Evolutionary conservation across 2,329 filamentous ascomycete genomes (phyloP), one percentile per base, ranked within the genome.

Genomic region (Ciborinia camelliae): DNA sequence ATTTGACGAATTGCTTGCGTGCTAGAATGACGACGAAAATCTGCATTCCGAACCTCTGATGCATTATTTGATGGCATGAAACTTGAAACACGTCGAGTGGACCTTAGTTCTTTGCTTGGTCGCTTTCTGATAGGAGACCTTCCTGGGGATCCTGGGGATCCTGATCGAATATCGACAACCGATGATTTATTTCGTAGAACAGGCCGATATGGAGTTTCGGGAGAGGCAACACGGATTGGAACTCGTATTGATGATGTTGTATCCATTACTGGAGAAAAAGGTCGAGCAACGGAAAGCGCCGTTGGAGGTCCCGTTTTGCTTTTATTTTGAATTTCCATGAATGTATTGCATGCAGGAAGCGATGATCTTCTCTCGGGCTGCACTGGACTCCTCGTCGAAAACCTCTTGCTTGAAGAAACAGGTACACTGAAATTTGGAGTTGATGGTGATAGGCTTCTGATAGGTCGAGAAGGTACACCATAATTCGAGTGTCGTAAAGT

Each of bases 341-440:
- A 39, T 35, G 23, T 52, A 15, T 45, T 66, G 18, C 35, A 58
- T 20, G 54, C 28, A 28, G 64, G 65, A 9, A 62, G 30, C 58
- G 20, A 62, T 65, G n/a, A 63, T 26, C 55, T 7, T 47, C 37
- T 62, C 23, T 66, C 53, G 35, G 65, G 54, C n/a, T n/a, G n/a
- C 10, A 59, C 18, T 66, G 45, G 45, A 35, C 30, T 45, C n/a
- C 39, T 64, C 5, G 41, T 47, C 3, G 43, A 70, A 51, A 66
- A 73, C 23, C 70, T 66, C 54, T 70, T 72, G 41, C 60, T 71
- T 20, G 71, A 73, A 5, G 70, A 68, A 45, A 68, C 69, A 48
- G 73, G 73, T 0, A 73, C 67, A 63, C 73, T 75, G 47, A 75
- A 75, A 59, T 75, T 75, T 32, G 72, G 66, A 45, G 68, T 68